Conservation (phyloP, 371 early-diverging fungal species). For the Mycotypha africana region DNA sequence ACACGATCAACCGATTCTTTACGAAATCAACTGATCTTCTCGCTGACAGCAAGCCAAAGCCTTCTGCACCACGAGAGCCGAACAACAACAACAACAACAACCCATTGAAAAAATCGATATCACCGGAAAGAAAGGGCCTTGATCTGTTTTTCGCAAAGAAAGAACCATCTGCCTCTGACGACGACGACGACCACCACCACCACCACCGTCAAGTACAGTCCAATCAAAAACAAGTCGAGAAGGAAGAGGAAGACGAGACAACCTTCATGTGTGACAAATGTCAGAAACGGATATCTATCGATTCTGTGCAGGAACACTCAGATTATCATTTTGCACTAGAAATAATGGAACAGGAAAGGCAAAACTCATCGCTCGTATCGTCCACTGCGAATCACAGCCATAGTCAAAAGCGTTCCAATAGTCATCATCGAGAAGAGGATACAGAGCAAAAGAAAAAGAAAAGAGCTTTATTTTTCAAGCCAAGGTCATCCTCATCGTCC, state of each 20-base stretch:
- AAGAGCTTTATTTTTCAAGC: conserved; percentile 1
- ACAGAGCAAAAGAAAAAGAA: background rate
- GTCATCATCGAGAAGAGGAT: too few species aligned
- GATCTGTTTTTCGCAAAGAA: too few species aligned
- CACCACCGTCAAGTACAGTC: too few species aligned
- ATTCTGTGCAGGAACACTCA: conserved; percentile 33
- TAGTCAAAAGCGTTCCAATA: too few species aligned
- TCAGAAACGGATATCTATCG: conserved; percentile 14
- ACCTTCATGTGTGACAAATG: conserved; percentile 34
- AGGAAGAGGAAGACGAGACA: background rate
- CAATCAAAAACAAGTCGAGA: too few species aligned
- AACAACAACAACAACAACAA: background rate
- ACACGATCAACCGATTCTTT: conserved; percentile 30
- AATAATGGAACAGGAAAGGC: conserved; percentile 15
- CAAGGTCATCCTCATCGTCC: too few species aligned
- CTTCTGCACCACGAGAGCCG: too few species aligned
- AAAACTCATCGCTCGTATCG: background rate
- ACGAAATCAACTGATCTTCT: conserved; percentile 4
- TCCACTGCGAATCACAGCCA: too few species aligned
- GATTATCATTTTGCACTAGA: conserved; percentile 49
- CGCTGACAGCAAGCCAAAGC: background rate
- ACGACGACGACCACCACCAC: too few species aligned
- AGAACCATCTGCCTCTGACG: too few species aligned
- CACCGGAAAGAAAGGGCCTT: too few species aligned
- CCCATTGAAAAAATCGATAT: too few species aligned